Base-by-base conservation (phyloP, 73 alveolate species). In the Uronychia binucleata region DNA sequence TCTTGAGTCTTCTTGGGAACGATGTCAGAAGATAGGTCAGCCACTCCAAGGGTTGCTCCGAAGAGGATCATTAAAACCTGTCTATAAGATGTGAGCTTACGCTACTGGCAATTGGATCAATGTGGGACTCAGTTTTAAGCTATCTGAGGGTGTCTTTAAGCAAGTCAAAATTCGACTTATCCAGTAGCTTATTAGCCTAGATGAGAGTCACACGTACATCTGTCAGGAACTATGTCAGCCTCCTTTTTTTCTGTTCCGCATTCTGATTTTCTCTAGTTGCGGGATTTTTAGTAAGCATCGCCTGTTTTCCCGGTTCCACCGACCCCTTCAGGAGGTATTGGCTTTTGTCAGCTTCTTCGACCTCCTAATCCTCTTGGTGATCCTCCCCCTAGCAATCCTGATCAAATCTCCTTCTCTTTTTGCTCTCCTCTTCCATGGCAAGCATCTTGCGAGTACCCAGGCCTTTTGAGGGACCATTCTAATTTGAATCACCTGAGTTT, bases 1-100 rank as follows among this genome's bases (percentile, higher is more conserved):
- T 76, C 57, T 32, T 83, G 59, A 1, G 27, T 26, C 75, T 83
- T 83, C 67, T 11, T 11, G 19, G 67, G 79, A 76, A 30, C 29
- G 11, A 77, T 30, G 31, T 31, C 30, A 28, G 79, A 5, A 1
- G 1, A 11, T 31, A 26, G 5, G 31, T 34, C 19, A 33, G 30
- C 27, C 1, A 11, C 31, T 34, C 27, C 33, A 1, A 14, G n/a
- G 26, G 31, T 33, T 32, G 28, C 29, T 31, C 33, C 77, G 8
- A 26, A 78, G 32, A 1, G 26, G 31, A 31, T 1, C 33, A 14
- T 35, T 59, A 76, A 1, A 1, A 75, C 26, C 31, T 35, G 58
- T 83, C 11, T 75, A 32, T 1, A 8, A 77, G 29, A 5, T 31
- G 0, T 75, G 34, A 31, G 0, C 25, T 0, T 58, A 26, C 32